These are phyloP conservation scores for Cicer pinnatifidum DNA, from an alignment of 306 rosid genomes.

Conservation along the genomic window DNA sequence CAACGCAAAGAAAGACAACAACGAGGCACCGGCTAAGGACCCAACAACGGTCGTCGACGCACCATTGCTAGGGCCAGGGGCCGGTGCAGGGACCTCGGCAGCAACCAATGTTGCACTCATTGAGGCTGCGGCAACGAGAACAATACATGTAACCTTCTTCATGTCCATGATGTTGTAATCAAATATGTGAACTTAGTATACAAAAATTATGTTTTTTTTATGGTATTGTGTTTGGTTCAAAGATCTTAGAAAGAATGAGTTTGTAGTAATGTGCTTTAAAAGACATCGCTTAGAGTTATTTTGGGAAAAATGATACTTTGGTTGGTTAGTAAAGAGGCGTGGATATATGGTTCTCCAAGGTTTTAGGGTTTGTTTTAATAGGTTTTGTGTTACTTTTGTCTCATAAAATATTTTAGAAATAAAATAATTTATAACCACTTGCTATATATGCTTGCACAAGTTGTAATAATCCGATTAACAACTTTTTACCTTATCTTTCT, in stretches of 20 bases:
- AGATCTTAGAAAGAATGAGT: conserved; percentile 33
- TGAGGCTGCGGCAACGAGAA: conserved; percentile 52
- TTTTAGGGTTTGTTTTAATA: conserved; percentile 25
- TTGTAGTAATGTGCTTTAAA: conserved; percentile 22
- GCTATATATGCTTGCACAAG: background rate
- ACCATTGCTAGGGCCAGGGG: conserved; percentile 50
- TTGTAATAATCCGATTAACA: background rate
- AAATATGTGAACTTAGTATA: background rate
- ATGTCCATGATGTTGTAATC: conserved; percentile 45
- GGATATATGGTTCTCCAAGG: conserved; percentile 42
- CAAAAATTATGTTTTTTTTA: background rate
- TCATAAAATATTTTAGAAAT: conserved; percentile 13
- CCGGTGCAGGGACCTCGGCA: conserved; percentile 36
- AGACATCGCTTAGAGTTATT: conserved; percentile 11
- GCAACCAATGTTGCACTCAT: conserved; percentile 48
- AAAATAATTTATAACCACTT: background rate
- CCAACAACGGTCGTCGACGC: conserved; percentile 54
- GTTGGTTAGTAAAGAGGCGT: conserved; percentile 12
- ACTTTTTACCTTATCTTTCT: no score
- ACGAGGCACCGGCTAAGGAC: conserved; percentile 59
- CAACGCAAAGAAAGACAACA: conserved; percentile 58
- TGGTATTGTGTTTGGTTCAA: background rate
- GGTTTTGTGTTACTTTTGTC: background rate
- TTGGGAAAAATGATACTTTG: conserved; percentile 17
- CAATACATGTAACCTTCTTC: conserved; percentile 52